Conservation (phyloP, 2,329 filamentous ascomycete species). For the Fusarium euwallaceae region DNA sequence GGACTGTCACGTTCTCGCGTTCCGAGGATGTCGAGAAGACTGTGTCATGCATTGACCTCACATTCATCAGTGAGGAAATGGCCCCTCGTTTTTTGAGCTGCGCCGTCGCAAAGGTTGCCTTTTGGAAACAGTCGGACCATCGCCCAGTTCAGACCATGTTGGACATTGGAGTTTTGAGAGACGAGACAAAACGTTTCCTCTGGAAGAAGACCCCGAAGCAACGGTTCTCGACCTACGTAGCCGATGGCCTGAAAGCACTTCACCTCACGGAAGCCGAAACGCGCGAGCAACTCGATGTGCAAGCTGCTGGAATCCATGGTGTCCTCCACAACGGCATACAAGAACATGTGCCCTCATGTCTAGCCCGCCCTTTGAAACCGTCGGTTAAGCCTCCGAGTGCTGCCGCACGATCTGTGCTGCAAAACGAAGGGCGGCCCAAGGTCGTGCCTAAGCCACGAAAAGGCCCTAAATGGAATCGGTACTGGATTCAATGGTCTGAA, state of each 20-base stretch:
- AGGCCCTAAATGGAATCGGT: background rate
- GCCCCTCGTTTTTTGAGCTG: background rate
- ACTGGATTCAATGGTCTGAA: background rate
- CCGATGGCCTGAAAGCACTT: background rate
- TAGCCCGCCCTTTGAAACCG: background rate
- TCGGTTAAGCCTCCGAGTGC: background rate
- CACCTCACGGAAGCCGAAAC: background rate
- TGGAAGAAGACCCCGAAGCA: background rate
- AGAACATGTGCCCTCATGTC: background rate
- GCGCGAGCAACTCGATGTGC: background rate
- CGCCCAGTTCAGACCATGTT: background rate
- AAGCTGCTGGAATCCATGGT: background rate
- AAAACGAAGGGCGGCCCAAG: background rate
- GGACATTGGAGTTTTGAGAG: background rate
- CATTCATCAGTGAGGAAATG: background rate
- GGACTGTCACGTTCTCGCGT: background rate
- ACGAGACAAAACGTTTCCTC: background rate
- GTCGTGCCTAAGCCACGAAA: background rate
- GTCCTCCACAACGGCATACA: background rate
- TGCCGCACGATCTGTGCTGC: background rate
- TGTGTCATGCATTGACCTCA: background rate
- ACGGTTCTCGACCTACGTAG: background rate
- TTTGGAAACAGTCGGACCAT: background rate
- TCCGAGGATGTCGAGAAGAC: too few species aligned
- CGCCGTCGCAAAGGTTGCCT: background rate